Evolutionary conservation across 2,329 filamentous ascomycete genomes (phyloP), one percentile per base, ranked within the genome.

Genomic region (Calcarisporium arbuscula): DNA sequence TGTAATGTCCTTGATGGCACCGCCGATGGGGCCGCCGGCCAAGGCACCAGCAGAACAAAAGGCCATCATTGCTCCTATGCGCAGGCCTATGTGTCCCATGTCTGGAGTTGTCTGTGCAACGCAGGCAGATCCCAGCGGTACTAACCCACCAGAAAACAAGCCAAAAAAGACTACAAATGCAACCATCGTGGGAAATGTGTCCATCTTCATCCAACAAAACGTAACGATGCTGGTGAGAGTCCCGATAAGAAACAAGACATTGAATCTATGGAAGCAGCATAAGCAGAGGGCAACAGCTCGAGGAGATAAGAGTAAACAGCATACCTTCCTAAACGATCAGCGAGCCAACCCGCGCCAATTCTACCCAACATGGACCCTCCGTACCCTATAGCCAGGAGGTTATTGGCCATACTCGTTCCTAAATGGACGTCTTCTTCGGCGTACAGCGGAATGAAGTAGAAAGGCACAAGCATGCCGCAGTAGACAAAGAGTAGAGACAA

Each of bases 341-440:
- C 70, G 26, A 75, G 47, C 46, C 68, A 62, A 26, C 70, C 71
- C 4, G 70, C 68, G 1, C 63, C 42, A 39, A 76, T 66, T 26
- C 73, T 67, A 5, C 74, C 73, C 17, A 69, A 53, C 8, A 67
- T 59, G 2, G 70, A 74, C 10, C 73, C 72, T 1, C 68, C 67
- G 48, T 82, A 82, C 45, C 80, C 64, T 41, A 82, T 72, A 8
- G 76, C 63, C 6, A 82, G 61, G 22, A 82, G 63, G 44, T 79
- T 80, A 55, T 80, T 79, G 2, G 71, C 67, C 9, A 77, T 57
- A n/a, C n/a, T n/a, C 15, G 65, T 56, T 14, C 54, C 55, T 3
- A 67, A 64, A 27, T 77, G 64, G 8, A 57, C 53, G 1, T 62
- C 55, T 0, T 64, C 52, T 6, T 68, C 56, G 6, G 72, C 74